Base-by-base conservation (phyloP, 257 asterid genomes). In the Primulina tabacum region DNA sequence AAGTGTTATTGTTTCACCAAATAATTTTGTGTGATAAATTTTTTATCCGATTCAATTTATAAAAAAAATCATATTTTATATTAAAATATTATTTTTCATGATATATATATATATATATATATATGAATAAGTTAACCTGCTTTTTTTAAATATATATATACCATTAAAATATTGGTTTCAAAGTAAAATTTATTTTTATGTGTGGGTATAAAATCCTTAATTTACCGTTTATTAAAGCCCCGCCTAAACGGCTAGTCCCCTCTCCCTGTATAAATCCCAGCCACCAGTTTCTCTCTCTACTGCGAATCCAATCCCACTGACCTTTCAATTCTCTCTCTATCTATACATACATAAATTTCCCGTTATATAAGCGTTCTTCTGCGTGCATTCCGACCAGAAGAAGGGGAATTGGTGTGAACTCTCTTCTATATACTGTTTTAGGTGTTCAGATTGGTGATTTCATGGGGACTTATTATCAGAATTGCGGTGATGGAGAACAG, bases 161-260 rank as follows among this genome's bases (percentile, higher is more conserved):
- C n/a, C n/a, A n/a, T n/a, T n/a, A n/a, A n/a, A n/a, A n/a, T n/a
- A n/a, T n/a, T n/a, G n/a, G n/a, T n/a, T 21, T 21, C 1, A 21
- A 21, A 21, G 24, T 21, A 21, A 21, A 21, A 21, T 21, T 21
- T 21, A 21, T 21, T 21, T 21, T 21, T 21, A 38, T 38, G 50
- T 38, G 35, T 5, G 29, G 29, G 29, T 1, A 28, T 28, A 28
- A 28, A 28, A 28, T 20, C 29, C 38, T 29, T 58, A 73, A 60
- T 72, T 78, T 76, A 62, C 65, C 5, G n/a, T 30, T 60, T 24
- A 64, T 77, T 78, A 65, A 79, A 78, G 56, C 83, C 85, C 85
- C 89, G 85, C 82, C 84, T 78, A 80, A 82, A 68, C 82, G 61
- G n/a, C 63, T 79, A 60, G 74, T 76, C 66, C 55, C 34, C 66